Base-by-base conservation (phyloP, 2,329 filamentous ascomycete genomes). In the Eutypella sp. region DNA sequence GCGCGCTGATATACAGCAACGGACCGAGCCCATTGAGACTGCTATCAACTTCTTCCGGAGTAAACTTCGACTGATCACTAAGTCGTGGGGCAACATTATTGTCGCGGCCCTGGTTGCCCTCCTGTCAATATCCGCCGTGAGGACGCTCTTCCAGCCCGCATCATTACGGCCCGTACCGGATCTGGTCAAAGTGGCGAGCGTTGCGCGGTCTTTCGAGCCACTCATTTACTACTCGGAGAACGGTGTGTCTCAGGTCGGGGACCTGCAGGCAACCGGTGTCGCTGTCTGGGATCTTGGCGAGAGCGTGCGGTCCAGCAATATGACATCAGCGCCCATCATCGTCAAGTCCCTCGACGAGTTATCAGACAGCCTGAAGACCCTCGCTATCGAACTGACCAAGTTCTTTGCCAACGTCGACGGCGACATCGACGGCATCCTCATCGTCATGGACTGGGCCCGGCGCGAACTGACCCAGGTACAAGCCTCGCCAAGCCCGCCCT, bases 381-480 rank as follows among this genome's bases (percentile, higher is more conserved):
- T 97, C 20, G 88, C 89, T 1, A 75, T 90, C 15, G 90, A 96
- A 63, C 78, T 96, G 55, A 95, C 88, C 7, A 84, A 85, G 59
- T 96, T 97, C 72, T 96, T 96, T 64, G 87, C 90, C 42, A 89
- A 91, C 54, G 89, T 97, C 11, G 89, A 96, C 58, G 88, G 89
- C 22, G 92, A 96, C 60, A 87, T 97, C 57, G 92, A 96, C 63
- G 85, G 79, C 49, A 95, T 96, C 55, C 76, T 97, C 29, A 85
- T 93, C 49, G 89, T 95, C 42, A 96, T 97, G 90, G 89, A 96
- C 62, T 96, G 92, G 92, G 88, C 89, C 13, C 86, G 86, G 60
- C 83, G 90, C 53, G 90, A 96, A 65, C 79, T 97, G 13, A 75
- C 82, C 49, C 82, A 83, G 39, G 71, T 93, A 46, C 79, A 82